Evolutionary conservation across 2,329 filamentous ascomycete species (phyloP).

Genomic region (Trichoderma pleuroti): DNA sequence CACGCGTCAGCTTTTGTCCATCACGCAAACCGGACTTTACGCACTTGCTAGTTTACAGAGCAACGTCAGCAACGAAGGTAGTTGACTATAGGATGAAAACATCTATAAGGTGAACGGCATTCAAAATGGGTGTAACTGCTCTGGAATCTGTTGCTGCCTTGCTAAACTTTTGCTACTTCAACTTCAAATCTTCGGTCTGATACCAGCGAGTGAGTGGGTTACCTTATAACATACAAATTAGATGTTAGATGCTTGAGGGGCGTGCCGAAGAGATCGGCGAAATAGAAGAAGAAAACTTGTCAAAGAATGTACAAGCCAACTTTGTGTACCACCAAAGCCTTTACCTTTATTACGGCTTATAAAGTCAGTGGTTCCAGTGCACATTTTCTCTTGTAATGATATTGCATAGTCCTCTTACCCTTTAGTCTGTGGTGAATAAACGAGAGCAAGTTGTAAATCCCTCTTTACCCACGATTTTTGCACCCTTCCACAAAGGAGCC

Average conservation of each 20-base stretch:
- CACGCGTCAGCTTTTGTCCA: not conserved
- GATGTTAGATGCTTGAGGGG: not conserved
- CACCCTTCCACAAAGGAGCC: slow-evolving; percentile 36
- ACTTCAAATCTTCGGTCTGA: no score
- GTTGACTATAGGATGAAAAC: not conserved
- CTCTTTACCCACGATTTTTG: not conserved
- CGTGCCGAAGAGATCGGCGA: not conserved
- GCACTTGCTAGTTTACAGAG: not conserved
- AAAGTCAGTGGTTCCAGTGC: not conserved
- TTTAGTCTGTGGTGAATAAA: not conserved
- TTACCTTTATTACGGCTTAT: not conserved
- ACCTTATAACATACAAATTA: no score
- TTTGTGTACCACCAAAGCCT: not conserved
- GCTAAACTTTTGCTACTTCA: not conserved
- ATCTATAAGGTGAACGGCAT: no score
- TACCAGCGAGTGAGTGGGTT: no score
- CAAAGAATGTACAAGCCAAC: not conserved
- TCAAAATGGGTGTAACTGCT: not conserved
- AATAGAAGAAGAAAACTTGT: not conserved
- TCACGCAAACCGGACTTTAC: not conserved
- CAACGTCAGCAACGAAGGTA: not conserved
- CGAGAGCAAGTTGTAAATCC: not conserved
- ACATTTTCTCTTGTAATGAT: not conserved
- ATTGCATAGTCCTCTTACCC: not conserved
- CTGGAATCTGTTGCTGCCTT: not conserved